A percentile compares a stretch with the other conserved stretches of the same genome.
phyloP scores from a whole-genome alignment of 148 eudicot species.

The Cornus kousa region DNA sequence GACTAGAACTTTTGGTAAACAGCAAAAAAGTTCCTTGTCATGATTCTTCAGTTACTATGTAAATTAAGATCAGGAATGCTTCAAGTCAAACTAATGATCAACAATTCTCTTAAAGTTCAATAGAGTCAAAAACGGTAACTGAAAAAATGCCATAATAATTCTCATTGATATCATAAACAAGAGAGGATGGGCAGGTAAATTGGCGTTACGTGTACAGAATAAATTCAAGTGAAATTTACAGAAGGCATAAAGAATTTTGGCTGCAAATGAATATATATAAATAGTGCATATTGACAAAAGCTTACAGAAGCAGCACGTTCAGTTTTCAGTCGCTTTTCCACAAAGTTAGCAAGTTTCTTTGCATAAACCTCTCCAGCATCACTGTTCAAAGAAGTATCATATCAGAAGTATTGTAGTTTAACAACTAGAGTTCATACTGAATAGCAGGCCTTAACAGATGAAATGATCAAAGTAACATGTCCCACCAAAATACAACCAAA shows the following conservation, averaged over 20 bases:
- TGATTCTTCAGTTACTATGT: not conserved
- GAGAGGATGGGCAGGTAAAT: not conserved
- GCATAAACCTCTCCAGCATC: constrained; percentile 87
- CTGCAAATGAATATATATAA: not conserved
- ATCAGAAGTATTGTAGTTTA: constrained; percentile 4
- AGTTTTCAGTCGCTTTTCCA: constrained; percentile 87
- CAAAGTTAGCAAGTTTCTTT: constrained; percentile 94
- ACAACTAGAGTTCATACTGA: not conserved
- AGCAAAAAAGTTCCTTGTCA: not conserved
- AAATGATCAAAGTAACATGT: constrained; percentile 7
- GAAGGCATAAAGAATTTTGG: not conserved
- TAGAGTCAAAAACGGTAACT: not conserved
- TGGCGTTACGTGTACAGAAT: not conserved
- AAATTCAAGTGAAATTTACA: not conserved
- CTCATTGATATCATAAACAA: not conserved
- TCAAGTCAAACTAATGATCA: constrained; percentile 2
- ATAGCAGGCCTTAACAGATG: not conserved
- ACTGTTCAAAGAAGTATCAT: constrained; percentile 37
- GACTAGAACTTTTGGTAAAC: not conserved
- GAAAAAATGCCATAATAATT: not conserved
- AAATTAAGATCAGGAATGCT: not conserved
- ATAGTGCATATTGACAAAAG: constrained; percentile 12
- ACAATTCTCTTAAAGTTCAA: not conserved
- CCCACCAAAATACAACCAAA: not conserved
- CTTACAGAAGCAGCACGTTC: constrained; percentile 99